phyloP scores from a whole-genome alignment of 148 eudicot genomes.

The Rhododendron williamsianum region DNA sequence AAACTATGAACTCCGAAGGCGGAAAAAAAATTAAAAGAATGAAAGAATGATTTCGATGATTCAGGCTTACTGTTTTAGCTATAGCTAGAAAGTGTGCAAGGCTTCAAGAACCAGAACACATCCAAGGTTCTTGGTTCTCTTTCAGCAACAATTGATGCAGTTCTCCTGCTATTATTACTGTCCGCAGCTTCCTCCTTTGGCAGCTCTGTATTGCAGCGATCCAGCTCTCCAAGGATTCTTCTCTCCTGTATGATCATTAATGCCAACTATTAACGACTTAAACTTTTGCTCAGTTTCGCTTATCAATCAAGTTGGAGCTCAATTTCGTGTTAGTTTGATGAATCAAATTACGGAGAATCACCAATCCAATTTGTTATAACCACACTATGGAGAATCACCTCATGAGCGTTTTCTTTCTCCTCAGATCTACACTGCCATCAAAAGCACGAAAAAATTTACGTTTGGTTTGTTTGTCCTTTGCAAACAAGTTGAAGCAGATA shows the following conservation, averaged over 20 bases:
- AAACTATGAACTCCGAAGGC: not conserved
- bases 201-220: conserved; percentile 24
- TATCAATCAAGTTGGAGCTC: not conserved
- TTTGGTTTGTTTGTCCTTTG: not conserved
- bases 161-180: conserved; percentile 6
- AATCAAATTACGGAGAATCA: too few relatives aligned
- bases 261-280: not conserved
- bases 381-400: not conserved
- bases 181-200: conserved; percentile 26
- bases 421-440: too few relatives aligned
- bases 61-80: conserved; percentile 1
- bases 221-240: conserved; percentile 49
- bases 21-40: not conserved
- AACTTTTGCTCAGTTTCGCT: not conserved
- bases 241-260: conserved; percentile 37
- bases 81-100: conserved; percentile 67
- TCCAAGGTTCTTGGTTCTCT: conserved; percentile 60
- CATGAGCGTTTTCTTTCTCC: not conserved
- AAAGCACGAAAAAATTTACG: too few relatives aligned
- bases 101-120: conserved; percentile 91
- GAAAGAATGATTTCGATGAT: conserved; percentile 14
- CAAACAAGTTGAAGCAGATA: not conserved
- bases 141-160: conserved; percentile 31
- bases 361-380: too few relatives aligned
- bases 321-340: not conserved